Conservation (phyloP, 768 basidiomycete genomes). For the Auricularia cornea region DNA sequence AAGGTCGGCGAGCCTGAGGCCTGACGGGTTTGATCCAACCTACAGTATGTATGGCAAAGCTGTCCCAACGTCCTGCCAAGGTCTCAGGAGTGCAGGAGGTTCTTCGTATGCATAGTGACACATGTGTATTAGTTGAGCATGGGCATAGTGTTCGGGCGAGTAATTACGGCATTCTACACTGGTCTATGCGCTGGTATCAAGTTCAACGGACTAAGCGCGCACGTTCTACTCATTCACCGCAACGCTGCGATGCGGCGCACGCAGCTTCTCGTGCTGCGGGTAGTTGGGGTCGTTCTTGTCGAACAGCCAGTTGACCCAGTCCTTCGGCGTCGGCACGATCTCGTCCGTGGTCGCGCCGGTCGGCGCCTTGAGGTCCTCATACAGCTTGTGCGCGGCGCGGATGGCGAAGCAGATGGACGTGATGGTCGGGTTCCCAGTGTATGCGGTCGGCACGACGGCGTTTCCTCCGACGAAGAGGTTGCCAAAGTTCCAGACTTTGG, state of each 20-base stretch:
- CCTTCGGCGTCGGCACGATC: neutral
- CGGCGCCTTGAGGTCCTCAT: neutral
- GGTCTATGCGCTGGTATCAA: too few relatives aligned
- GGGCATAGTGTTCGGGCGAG: too few relatives aligned
- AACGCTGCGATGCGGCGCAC: neutral
- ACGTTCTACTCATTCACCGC: neutral
- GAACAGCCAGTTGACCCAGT: neutral
- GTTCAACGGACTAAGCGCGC: too few relatives aligned
- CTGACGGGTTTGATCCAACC: too few relatives aligned
- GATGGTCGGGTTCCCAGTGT: conserved; percentile 18
- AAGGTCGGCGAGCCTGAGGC: too few relatives aligned
- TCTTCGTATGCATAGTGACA: too few relatives aligned
- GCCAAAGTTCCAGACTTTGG: conserved; percentile 14
- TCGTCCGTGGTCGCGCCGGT: neutral
- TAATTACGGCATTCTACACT: too few relatives aligned
- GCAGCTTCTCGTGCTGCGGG: neutral
- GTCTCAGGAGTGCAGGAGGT: too few relatives aligned
- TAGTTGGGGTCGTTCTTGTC: neutral
- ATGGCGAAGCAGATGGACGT: conserved; percentile 4
- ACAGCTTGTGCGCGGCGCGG: neutral
- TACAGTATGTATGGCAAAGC: too few relatives aligned
- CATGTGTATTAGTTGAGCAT: too few relatives aligned
- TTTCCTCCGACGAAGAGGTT: conserved; percentile 29
- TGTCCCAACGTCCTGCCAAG: too few relatives aligned
- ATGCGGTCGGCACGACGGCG: conserved; percentile 17